Evolutionary conservation across 352 stramenopile species (phyloP).

Genomic region (Globisporangium carolinianum): DNA sequence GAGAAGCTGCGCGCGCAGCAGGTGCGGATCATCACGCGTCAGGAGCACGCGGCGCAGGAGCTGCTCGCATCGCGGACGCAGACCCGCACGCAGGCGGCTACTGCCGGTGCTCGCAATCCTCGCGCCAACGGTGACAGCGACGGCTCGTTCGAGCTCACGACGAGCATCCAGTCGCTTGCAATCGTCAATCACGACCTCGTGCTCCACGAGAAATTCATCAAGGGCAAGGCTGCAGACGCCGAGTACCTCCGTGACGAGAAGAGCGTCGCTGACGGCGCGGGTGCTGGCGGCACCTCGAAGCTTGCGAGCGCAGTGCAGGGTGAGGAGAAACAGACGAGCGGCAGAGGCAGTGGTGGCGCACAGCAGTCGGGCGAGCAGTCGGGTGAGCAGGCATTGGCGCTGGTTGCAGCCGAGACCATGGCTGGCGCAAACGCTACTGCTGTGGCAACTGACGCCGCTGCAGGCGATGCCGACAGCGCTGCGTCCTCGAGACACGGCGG

Average conservation of each 20-base stretch:
- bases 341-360: not conserved
- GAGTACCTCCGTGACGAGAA: constrained; percentile 49
- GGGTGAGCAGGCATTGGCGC: not conserved
- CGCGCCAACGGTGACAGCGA: constrained; percentile 6
- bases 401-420: not conserved
- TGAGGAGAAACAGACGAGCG: not conserved
- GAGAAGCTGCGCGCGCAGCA: constrained; percentile 53
- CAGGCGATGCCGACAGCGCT: constrained; percentile 3
- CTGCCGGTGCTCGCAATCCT: not conserved
- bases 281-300: not conserved
- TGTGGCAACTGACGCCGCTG: not conserved
- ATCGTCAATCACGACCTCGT: constrained; percentile 72
- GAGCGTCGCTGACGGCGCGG: not conserved
- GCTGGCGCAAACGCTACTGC: not conserved
- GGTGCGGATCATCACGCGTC: constrained; percentile 31
- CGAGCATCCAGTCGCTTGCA: constrained; percentile 37
- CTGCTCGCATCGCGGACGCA: constrained; percentile 29
- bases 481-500: not conserved
- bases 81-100: constrained; percentile 21
- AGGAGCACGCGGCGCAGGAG: constrained; percentile 34
- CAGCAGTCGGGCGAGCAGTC: constrained; percentile 1
- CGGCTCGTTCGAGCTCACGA: constrained; percentile 30
- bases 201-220: constrained; percentile 63
- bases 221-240: constrained; percentile 47
- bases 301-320: constrained; percentile 1